Percentiles rank a stretch among this genome's conserved stretches.
phyloP scores from a whole-genome alignment of 306 rosid species.

The Quercus aquifolioides region DNA sequence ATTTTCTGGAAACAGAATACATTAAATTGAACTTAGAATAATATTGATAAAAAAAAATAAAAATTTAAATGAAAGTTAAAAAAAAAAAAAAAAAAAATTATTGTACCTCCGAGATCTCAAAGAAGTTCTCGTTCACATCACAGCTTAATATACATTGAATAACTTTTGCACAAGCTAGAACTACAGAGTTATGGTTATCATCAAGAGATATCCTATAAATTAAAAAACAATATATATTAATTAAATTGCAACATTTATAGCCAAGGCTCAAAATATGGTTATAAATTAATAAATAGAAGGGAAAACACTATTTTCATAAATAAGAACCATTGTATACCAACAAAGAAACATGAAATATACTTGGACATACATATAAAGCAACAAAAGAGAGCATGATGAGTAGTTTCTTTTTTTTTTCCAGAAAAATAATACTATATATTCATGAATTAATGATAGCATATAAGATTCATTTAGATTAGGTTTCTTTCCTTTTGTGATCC shows the following conservation, averaged over 20 bases:
- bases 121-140: conserved; percentile 77
- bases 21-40: conserved; percentile 12
- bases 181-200: conserved; percentile 85
- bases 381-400: not conserved
- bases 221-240: conserved; percentile 6
- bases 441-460: not conserved
- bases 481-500: not conserved
- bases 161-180: conserved; percentile 73
- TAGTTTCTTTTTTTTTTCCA: not conserved
- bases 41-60: not conserved
- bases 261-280: not conserved
- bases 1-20: conserved; percentile 49
- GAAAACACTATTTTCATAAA: not conserved
- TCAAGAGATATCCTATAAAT: conserved; percentile 76
- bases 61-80: not conserved
- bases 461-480: not conserved
- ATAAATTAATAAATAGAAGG: not conserved
- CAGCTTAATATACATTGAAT: conserved; percentile 64
- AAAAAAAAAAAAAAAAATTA: not conserved
- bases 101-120: conserved; percentile 63
- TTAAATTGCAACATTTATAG: not conserved
- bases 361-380: not conserved
- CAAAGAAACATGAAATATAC: not conserved
- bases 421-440: not conserved
- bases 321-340: not conserved